Base-by-base conservation (phyloP, 768 basidiomycete species). In the Arthromyces matolae region DNA sequence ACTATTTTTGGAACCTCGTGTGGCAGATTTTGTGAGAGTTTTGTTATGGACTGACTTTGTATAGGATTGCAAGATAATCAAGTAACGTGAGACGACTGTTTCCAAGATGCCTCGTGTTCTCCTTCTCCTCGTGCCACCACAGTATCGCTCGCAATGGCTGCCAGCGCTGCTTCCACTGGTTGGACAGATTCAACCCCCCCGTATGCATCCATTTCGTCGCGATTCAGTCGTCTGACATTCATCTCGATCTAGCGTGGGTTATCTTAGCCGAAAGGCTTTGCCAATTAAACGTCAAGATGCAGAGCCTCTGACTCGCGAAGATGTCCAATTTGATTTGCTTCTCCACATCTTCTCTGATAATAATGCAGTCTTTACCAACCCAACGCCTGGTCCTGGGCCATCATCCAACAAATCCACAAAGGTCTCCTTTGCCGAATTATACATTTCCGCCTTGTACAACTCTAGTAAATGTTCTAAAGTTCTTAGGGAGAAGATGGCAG, bases 391-490 rank as follows among this genome's bases (percentile, higher is more conserved):
- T 50, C 39, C 37, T 12, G 51, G 36, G 16, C 81, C 85, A 51
- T 68, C 56, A 42, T 75, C 77, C 27, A 73, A 71, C 49, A 72
- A 72, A 42, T 60, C 71, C 22, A 59, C 67, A 29, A 80, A 77
- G 64, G 73, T 89, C 64, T 81, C 82, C 57, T 93, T 95, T 63
- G 77, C 79, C 58, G 85, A 91, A 62, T 77, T 94, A 52, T 95
- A 93, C 63, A 78, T 90, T 53, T 84, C 86, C 57, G 83, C 89
- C 8, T 65, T 93, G 53, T 84, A 84, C 67, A 80, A 83, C 64
- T 91, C 87, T 28, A 79, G 71, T 64, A 90, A 86, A 72, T 91
- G 86, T 63, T 92, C 90, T 56, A 90, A 90, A 68, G 85, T 88
- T 33, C 77, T 93, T 64, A 86, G 88, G 65, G 86, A 89, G 62